Evolutionary conservation across 2,329 filamentous ascomycete species (phyloP).

Genomic region (Neoarthrinium moseri): DNA sequence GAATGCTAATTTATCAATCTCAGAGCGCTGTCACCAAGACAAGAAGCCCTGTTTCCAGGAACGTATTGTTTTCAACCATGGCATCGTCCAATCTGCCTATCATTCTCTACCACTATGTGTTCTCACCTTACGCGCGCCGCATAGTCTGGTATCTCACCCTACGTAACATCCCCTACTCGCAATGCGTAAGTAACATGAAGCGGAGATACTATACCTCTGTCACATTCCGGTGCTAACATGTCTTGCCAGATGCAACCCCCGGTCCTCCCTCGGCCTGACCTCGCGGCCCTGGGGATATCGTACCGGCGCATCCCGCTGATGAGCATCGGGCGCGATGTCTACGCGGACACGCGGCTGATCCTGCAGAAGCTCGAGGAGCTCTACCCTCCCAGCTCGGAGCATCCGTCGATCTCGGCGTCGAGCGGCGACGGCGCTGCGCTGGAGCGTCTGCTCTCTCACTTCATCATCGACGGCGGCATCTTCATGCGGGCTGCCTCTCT

Average conservation of each 20-base stretch:
- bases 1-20: too few species aligned
- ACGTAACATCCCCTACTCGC: conserved; percentile 61
- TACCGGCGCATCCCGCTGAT: conserved; percentile 72
- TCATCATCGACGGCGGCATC: conserved; percentile 56
- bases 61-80: too few species aligned
- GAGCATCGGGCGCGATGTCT: conserved; percentile 65
- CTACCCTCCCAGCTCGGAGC: conserved; percentile 41
- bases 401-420: conserved; percentile 33
- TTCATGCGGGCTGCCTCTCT: conserved; percentile 53
- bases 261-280: conserved; percentile 64
- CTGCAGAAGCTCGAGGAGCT: conserved; percentile 60
- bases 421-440: conserved; percentile 42
- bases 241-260: conserved; percentile 60
- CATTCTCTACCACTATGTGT: conserved; percentile 65
- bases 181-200: conserved; percentile 73
- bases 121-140: conserved; percentile 63
- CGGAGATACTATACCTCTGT: too few species aligned
- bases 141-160: conserved; percentile 68
- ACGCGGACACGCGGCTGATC: conserved; percentile 69
- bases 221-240: too few species aligned
- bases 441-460: conserved; percentile 53
- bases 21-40: not conserved
- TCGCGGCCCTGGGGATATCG: conserved; percentile 57
- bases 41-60: not conserved
- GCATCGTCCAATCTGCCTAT: conserved; percentile 33